Base-by-base conservation (phyloP, 805 yeast genomes). In the Barnettozyma sp. region DNA sequence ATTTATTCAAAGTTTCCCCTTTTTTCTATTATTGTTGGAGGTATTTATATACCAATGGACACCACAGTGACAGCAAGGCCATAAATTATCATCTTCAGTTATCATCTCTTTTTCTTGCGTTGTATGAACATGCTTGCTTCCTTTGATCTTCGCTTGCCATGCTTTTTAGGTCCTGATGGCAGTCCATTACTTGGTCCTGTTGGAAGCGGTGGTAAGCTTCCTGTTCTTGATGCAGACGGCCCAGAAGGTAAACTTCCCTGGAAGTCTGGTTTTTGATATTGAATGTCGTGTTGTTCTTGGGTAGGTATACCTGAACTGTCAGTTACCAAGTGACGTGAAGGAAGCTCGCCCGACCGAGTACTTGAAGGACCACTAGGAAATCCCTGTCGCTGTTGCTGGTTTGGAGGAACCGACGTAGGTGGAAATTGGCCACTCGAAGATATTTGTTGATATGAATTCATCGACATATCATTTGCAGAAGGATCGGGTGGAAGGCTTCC, bases 171-270 rank as follows among this genome's bases (percentile, higher is more conserved):
- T 5, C 29, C 24, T 11, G 32, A 13, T 8, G 32, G 32, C 4
- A 12, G 8, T 2, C 17, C 24, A 13, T 20, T 12, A 20, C 6
- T 16, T 13, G 16, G 13, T n/a, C 33, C 33, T 6, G 22, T 14
- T 11, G 36, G 26, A n/a, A 30, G 34, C 19, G 45, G 45, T 13
- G 48, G 48, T 6, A 37, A 28, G 4, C 38, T 39, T 9, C 52
- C 52, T 13, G 43, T 39, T 38, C 45, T 43, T 6, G 45, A 30
- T 11, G 39, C 42, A 4, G 33, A 26, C 14, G 38, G 41, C 5
- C n/a, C 19, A 9, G 19, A 2, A 30, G 42, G 32, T 15, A 29
- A 29, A 13, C 9, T 33, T 20, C 33, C 36, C 4, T 34, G 33
- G 16, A 24, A 22, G 8, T 23, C 18, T 11, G 40, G 33, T 13